Percentiles rank a stretch among this genome's conserved stretches.
These are phyloP conservation scores for Nannochloropsis gaditana DNA, from an alignment of 108 stramenopile genomes.

Conservation along the genomic window DNA sequence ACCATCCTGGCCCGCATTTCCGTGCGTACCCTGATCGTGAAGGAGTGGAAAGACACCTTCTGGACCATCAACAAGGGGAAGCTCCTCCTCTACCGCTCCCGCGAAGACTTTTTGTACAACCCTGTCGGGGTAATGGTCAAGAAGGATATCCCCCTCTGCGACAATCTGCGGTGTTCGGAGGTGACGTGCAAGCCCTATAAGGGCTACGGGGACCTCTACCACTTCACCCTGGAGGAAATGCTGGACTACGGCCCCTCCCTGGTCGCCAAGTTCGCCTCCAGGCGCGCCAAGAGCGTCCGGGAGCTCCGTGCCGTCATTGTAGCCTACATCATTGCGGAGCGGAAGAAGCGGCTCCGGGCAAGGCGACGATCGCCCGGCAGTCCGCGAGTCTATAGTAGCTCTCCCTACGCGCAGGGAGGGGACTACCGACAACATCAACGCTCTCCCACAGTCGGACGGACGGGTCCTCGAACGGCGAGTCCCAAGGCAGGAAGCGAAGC, in stretches of 20 bases:
- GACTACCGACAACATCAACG: slow-evolving; percentile 23
- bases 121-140: slow-evolving; percentile 5
- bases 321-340: not conserved
- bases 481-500: not conserved
- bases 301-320: not conserved
- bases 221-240: slow-evolving; percentile 53
- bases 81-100: slow-evolving; percentile 42
- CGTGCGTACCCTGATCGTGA: slow-evolving; percentile 47
- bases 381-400: not conserved
- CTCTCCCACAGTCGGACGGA: not conserved
- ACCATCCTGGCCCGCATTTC: slow-evolving; percentile 44
- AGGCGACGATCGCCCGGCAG: not conserved
- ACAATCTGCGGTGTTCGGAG: not conserved
- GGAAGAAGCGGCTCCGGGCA: not conserved
- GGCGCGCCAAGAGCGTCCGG: not conserved
- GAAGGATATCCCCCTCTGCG: not conserved
- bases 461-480: not conserved
- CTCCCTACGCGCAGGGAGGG: not conserved
- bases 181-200: slow-evolving; percentile 40
- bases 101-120: slow-evolving; percentile 43
- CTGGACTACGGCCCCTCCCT: slow-evolving; percentile 49
- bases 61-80: slow-evolving; percentile 36
- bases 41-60: slow-evolving; percentile 49
- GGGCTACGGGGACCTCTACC: slow-evolving; percentile 50
- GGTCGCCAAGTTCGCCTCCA: slow-evolving; percentile 45